These are phyloP conservation scores for Phialocephala subalpina DNA, from an alignment of 2,329 filamentous ascomycete genomes.

Conservation along the genomic window DNA sequence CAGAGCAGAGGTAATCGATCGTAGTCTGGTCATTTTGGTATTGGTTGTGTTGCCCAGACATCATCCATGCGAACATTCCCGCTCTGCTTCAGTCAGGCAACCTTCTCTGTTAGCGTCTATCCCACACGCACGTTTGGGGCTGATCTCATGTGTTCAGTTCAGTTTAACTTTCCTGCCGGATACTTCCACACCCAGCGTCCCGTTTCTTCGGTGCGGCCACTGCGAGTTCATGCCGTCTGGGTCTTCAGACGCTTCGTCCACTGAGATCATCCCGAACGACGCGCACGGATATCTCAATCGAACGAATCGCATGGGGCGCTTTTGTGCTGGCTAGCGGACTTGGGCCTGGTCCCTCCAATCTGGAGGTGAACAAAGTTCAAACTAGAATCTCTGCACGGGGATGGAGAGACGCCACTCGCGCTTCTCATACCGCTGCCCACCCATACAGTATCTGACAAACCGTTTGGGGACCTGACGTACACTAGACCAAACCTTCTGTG, in stretches of 20 bases:
- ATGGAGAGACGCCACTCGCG: not conserved
- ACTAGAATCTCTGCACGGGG: not conserved
- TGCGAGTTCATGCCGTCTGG: not conserved
- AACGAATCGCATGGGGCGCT: not conserved
- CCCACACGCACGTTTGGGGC: slow-evolving; percentile 5
- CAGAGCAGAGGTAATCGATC: not conserved
- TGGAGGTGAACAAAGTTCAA: not conserved
- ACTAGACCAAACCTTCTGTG: not conserved
- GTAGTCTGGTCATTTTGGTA: too few relatives aligned
- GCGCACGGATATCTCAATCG: not conserved
- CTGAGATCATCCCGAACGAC: not conserved
- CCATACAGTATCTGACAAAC: slow-evolving; percentile 6
- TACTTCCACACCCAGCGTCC: not conserved
- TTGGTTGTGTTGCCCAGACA: not conserved
- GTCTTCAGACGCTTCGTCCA: not conserved
- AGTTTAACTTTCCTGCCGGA: not conserved
- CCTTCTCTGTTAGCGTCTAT: not conserved
- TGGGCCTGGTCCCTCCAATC: not conserved
- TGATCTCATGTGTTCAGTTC: not conserved
- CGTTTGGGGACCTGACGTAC: slow-evolving; percentile 7
- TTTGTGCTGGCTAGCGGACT: not conserved
- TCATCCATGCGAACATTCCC: not conserved
- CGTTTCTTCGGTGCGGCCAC: not conserved
- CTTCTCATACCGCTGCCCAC: not conserved
- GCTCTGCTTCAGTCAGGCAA: not conserved